Percentiles rank a stretch among this genome's conserved stretches.
phyloP scores from a whole-genome alignment of 768 basidiomycete genomes.

The Lactarius indigo region DNA sequence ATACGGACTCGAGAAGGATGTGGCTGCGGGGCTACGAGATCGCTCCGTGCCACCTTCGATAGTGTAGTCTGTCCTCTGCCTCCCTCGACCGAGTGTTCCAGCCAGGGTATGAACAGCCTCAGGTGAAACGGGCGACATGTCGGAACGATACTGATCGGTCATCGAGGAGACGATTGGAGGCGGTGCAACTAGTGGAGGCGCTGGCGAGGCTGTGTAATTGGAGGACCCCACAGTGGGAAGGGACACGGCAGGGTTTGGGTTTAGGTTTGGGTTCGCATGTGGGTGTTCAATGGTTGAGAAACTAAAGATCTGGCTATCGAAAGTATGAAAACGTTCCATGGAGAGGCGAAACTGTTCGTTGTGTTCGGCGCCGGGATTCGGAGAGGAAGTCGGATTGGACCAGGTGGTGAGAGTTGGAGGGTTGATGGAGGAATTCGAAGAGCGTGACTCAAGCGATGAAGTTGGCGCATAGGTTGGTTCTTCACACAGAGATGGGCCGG shows the following conservation, averaged over 20 bases:
- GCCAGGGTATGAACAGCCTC: constrained; percentile 14
- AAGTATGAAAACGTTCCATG: constrained; percentile 27
- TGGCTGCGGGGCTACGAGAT: constrained; percentile 17
- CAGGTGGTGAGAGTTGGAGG: constrained; percentile 7
- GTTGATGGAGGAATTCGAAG: not conserved
- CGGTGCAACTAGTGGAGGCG: not conserved
- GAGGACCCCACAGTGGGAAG: constrained; percentile 19
- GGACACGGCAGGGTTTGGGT: constrained; percentile 3
- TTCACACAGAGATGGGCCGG: constrained; percentile 2
- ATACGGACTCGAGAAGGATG: constrained; percentile 17
- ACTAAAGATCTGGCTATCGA: constrained; percentile 26
- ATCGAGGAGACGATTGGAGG: constrained; percentile 5
- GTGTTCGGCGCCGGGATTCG: constrained; percentile 2
- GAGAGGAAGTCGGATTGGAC: constrained; percentile 8
- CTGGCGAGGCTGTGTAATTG: not conserved
- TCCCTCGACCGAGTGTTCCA: constrained; percentile 17
- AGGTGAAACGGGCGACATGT: constrained; percentile 10
- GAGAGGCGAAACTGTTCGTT: constrained; percentile 26
- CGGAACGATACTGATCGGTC: constrained; percentile 10
- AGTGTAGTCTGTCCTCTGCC: constrained; percentile 9
- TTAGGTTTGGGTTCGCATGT: constrained; percentile 5
- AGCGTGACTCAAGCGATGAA: constrained; percentile 5
- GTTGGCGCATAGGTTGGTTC: not conserved
- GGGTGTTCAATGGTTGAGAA: constrained; percentile 19
- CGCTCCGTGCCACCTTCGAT: constrained; percentile 6